Evolutionary conservation across 805 yeast genomes (phyloP), one percentile per base, ranked within the genome.

Genomic region (Metschnikowia bowlesiae): DNA sequence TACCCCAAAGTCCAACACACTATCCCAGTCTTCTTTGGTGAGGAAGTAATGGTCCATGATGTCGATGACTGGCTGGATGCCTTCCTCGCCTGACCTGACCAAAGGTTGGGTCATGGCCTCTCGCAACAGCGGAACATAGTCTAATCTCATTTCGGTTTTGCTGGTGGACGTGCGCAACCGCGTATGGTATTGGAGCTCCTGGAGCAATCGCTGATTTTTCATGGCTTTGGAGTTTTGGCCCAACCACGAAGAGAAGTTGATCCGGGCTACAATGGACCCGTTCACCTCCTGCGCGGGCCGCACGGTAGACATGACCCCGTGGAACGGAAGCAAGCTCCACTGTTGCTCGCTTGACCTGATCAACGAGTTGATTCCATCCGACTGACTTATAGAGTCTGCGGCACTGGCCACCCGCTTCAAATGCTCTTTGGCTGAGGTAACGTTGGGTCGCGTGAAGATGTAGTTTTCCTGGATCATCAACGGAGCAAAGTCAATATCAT

Each of bases 381-480:
- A 86, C 49, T 79, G 78, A n/a, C 96, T 86, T 42, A 94, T 88
- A 44, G 88, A 80, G 58, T 89, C 89, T 0, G 98, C 89, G 0
- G 99, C 98, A 30, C 74, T 70, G 1, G 89, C 85, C 0, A 85
- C 83, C 14, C 83, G 71, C 54, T 79, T 74, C 51, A 92, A 67
- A 56, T 83, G 88, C 9, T 78, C 73, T 26, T 70, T 57, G n/a
- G 78, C 72, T 9, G 74, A 55, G 50, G 71, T 62, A 14, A 73
- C 68, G 29, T 67, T 67, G 1, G 96, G 96, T 38, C 71, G 71
- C 0, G 95, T 84, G 34, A 69, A 70, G 44, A 89, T 67, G 64
- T 94, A 94, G 69, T 94, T 94, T 65, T 94, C 99, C 63, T 92
- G 97, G 47, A 94, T 80, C 98, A 94, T 92, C 53, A 92, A 75